phyloP scores from a whole-genome alignment of 2,329 filamentous ascomycete genomes.

The Sclerotinia borealis region DNA sequence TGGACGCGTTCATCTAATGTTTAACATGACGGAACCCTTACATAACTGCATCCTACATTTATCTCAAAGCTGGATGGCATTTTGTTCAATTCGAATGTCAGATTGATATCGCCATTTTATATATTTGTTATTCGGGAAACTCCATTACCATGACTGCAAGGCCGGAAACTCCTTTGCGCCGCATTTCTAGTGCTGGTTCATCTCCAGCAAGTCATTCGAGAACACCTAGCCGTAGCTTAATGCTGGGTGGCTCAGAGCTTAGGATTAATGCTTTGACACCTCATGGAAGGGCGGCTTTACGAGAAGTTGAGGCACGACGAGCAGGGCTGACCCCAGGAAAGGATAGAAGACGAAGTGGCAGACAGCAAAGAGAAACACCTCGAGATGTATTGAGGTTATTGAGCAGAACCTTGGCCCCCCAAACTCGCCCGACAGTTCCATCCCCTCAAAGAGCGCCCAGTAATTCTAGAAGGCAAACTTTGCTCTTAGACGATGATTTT shows the following conservation, averaged over 20 bases:
- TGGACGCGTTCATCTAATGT: background rate
- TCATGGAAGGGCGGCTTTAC: constrained; percentile 54
- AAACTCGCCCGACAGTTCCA: constrained; percentile 26
- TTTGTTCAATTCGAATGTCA: background rate
- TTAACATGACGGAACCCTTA: background rate
- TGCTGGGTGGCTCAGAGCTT: constrained; percentile 23
- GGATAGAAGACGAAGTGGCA: constrained; percentile 50
- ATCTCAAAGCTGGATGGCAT: no score
- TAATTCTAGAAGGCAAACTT: constrained; percentile 18
- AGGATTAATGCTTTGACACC: constrained; percentile 40
- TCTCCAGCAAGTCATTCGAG: constrained; percentile 24
- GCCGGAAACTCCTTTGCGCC: constrained; percentile 30
- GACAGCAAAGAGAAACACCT: constrained; percentile 51
- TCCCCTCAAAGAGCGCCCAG: constrained; percentile 24
- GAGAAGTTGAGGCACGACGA: constrained; percentile 52
- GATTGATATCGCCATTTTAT: background rate
- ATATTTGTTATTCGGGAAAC: background rate
- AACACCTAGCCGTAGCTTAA: constrained; percentile 23
- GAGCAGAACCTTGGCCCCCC: constrained; percentile 47
- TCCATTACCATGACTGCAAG: constrained; percentile 25
- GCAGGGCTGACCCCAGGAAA: constrained; percentile 56
- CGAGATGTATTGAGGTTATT: constrained; percentile 49
- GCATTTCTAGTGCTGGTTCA: constrained; percentile 29
- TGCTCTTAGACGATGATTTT: constrained; percentile 31
- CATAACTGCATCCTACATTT: background rate